These are phyloP conservation scores for Kuraishia floccosa DNA, from an alignment of 805 yeast genomes.

Conservation along the genomic window DNA sequence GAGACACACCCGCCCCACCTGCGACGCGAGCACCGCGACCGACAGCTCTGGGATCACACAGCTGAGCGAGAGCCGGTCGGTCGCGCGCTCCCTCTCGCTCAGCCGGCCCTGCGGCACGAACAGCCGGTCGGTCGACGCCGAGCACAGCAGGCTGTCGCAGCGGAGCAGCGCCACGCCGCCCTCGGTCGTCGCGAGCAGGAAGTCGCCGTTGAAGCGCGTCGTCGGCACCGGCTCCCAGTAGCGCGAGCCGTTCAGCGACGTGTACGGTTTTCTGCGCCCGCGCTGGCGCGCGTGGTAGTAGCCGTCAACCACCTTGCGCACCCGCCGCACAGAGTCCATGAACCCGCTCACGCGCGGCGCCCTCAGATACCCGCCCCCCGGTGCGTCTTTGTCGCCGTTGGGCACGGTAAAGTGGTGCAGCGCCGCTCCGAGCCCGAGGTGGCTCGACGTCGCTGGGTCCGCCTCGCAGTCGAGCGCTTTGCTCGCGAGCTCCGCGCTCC, in stretches of 20 bases:
- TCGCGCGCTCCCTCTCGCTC: constrained; percentile 19
- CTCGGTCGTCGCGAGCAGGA: constrained; percentile 32
- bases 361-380: neutral
- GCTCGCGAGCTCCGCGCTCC: constrained; percentile 28
- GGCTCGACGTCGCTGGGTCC: constrained; percentile 28
- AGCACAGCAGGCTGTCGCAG: constrained; percentile 32
- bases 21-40: constrained; percentile 29
- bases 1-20: constrained; percentile 28
- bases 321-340: constrained; percentile 15
- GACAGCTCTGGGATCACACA: constrained; percentile 25
- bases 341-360: constrained; percentile 3
- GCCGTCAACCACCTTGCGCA: constrained; percentile 16
- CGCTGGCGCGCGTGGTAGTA: constrained; percentile 14
- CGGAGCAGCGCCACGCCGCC: constrained; percentile 31
- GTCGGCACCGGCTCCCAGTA: constrained; percentile 16
- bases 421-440: constrained; percentile 24
- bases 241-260: constrained; percentile 13
- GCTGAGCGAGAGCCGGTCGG: constrained; percentile 16
- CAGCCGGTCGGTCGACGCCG: constrained; percentile 29
- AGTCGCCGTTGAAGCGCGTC: constrained; percentile 15
- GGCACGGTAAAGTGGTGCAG: constrained; percentile 17
- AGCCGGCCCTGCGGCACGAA: constrained; percentile 25
- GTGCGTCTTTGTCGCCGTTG: constrained; percentile 6
- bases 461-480: constrained; percentile 22
- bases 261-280: constrained; percentile 7